Base-by-base conservation (phyloP, 495 filamentous ascomycete species). In the Daldinia decipiens region DNA sequence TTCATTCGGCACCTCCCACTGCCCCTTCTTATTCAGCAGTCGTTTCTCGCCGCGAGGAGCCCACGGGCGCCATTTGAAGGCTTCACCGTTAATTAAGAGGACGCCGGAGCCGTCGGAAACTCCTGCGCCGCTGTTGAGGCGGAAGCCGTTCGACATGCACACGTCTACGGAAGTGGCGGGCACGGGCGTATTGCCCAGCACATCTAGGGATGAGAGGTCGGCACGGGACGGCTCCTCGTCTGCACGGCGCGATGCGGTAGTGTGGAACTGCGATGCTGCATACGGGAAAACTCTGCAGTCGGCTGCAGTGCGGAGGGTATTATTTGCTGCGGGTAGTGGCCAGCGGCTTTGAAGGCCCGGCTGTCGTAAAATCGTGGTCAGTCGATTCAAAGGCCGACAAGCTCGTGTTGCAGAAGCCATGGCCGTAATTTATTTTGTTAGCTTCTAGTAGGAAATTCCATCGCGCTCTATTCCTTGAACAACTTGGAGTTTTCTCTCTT, bases 41-140 rank as follows among this genome's bases (percentile, higher is more conserved):
- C 77, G 83, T 80, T 63, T 79, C 70, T 69, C 73, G 65, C 57
- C 77, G 36, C 77, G 51, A 21, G 68, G 79, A 68, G 80, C 72
- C 93, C 93, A 97, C 8, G 95, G 95, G 75, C 85, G 78, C 96
- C 96, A 99, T 40, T 79, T 74, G 74, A 98, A 98, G 1, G 90
- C 93, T 80, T 98, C 95, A 7, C 94, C 94, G 31, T 85, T 88
- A 1, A 97, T 86, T 5, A 98, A 82, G 70, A 99, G 73, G 24
- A 92, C 82, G 0, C 90, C 93, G 31, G 86, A 85, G 6, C 92
- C 88, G 19, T 84, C 85, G 2, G 78, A 78, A 15, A 97, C 83
- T 73, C 84, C 87, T 1, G 91, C 79, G 1, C 93, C 93, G 67
- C 87, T 97, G 78, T 93, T 89, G 24, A 98, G 81, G 57, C 88